A percentile compares a stretch with the other conserved stretches of the same genome.
These are phyloP conservation scores for Cardiospermum halicacabum DNA, from an alignment of 345 rosid species.

Conservation along the genomic window DNA sequence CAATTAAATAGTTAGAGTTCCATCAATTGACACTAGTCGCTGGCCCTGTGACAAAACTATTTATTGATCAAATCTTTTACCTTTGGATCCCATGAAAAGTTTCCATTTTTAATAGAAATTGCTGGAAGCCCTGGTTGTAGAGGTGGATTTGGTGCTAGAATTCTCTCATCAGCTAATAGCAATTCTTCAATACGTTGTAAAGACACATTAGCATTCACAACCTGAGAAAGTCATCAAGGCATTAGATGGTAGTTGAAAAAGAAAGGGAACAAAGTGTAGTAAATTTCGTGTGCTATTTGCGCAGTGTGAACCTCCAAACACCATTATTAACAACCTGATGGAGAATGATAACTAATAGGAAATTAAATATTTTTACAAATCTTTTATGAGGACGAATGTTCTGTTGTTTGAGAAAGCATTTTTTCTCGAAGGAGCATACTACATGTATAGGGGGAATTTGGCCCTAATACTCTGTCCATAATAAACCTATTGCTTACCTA, in stretches of 20 bases:
- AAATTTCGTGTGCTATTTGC: neutral
- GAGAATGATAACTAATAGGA: neutral
- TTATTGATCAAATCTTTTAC: constrained; percentile 31
- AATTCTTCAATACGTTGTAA: constrained; percentile 87
- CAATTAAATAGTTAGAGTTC: neutral
- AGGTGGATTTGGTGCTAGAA: constrained; percentile 72
- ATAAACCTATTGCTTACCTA: neutral
- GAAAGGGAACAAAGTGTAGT: neutral
- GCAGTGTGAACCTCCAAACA: neutral
- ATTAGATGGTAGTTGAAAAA: constrained; percentile 3
- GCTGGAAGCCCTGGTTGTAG: constrained; percentile 70
- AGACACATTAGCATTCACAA: constrained; percentile 84
- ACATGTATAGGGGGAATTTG: neutral
- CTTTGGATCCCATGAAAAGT: constrained; percentile 90
- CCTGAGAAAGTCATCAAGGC: constrained; percentile 39
- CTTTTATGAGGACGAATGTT: neutral
- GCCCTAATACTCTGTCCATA: neutral
- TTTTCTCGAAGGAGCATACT: neutral
- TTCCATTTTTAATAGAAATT: constrained; percentile 73
- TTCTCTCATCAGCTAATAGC: constrained; percentile 76
- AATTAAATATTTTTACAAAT: neutral
- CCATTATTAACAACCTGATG: neutral
- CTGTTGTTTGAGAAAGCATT: neutral
- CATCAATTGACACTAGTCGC: neutral
- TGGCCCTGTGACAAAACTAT: neutral